Base-by-base conservation (phyloP, 441 rosid species). In the Metrosideros polymorpha region DNA sequence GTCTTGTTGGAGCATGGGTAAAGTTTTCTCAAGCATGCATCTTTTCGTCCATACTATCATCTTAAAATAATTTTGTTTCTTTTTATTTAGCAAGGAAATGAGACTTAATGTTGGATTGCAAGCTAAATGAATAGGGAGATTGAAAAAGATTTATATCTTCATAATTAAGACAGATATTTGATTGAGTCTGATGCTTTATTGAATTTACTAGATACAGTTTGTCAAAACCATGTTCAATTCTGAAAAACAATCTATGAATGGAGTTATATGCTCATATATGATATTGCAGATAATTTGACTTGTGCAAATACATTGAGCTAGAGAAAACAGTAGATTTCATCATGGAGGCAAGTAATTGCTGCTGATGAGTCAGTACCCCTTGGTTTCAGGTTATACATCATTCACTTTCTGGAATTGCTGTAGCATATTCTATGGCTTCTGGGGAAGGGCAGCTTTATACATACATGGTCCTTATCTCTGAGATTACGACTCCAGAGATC, bases 391-490 rank as follows among this genome's bases (percentile, higher is more conserved):
- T 92, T 45, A 51, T 94, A 24, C 96, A 94, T 88, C 96, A 93
- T 56, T 88, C 90, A 10, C 90, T 92, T 84, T 94, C 96, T 6
- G 91, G 88, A 63, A 82, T 88, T 82, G 91, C 92, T 1, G 92
- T 94, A 42, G 93, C 94, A 30, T 94, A 94, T 90, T 86, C 98
- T 71, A 87, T 94, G 89, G 91, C 93, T 86, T 90, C 92, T n/a
- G 94, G 95, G 85, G 98, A 95, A 88, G 96, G 92, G 54, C 96
- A 94, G 89, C 86, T 95, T 84, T 95, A 95, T 85, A 92, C 94
- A 50, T 94, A 88, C 89, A 93, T 93, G 96, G 92, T 92, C 87
- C 89, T 94, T 51, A 87, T 94, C 84, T 93, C 95, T 19, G 96
- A 94, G 90, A 85, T 93, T 83, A 94, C 96, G 30, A 92, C 94